Percentiles rank a stretch among this genome's conserved stretches.
Conservation (phyloP, 108 stramenopile species). For the Skeletonema tropicum region DNA sequence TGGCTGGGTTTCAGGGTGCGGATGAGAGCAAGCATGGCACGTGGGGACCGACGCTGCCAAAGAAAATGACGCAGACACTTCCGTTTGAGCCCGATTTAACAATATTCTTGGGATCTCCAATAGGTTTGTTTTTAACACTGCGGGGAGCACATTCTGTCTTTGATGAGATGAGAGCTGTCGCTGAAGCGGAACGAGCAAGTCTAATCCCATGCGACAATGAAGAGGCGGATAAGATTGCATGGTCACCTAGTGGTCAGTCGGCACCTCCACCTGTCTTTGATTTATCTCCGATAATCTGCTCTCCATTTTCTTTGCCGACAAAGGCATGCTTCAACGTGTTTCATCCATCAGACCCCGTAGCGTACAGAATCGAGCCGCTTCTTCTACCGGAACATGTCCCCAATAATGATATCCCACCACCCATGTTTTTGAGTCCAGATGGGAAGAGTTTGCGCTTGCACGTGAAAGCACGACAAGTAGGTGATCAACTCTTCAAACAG, state of each 20-base stretch:
- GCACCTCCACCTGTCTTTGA: slow-evolving; percentile 46
- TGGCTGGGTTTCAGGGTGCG: neutral
- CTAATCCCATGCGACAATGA: slow-evolving; percentile 54
- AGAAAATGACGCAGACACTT: slow-evolving; percentile 55
- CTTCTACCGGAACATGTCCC: slow-evolving; percentile 56
- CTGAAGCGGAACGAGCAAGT: slow-evolving; percentile 48
- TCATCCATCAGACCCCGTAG: slow-evolving; percentile 83
- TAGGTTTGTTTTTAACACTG: slow-evolving; percentile 81
- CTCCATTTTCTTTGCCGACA: slow-evolving; percentile 77
- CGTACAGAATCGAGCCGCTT: slow-evolving; percentile 80
- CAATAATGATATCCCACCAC: slow-evolving; percentile 56
- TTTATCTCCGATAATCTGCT: slow-evolving; percentile 50
- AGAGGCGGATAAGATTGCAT: slow-evolving; percentile 15
- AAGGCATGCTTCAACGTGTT: slow-evolving; percentile 76
- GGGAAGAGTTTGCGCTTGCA: slow-evolving; percentile 78
- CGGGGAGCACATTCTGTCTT: slow-evolving; percentile 84
- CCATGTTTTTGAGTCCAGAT: slow-evolving; percentile 65
- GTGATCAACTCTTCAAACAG: slow-evolving; percentile 56
- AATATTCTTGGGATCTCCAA: slow-evolving; percentile 79
- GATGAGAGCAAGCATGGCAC: slow-evolving; percentile 56
- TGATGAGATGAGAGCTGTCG: slow-evolving; percentile 63
- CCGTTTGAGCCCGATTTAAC: slow-evolving; percentile 79
- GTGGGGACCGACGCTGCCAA: slow-evolving; percentile 75
- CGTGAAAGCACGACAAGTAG: slow-evolving; percentile 76
- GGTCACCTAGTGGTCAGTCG: neutral